phyloP scores from a whole-genome alignment of 495 filamentous ascomycete species.

The Penicillium robsamsonii region DNA sequence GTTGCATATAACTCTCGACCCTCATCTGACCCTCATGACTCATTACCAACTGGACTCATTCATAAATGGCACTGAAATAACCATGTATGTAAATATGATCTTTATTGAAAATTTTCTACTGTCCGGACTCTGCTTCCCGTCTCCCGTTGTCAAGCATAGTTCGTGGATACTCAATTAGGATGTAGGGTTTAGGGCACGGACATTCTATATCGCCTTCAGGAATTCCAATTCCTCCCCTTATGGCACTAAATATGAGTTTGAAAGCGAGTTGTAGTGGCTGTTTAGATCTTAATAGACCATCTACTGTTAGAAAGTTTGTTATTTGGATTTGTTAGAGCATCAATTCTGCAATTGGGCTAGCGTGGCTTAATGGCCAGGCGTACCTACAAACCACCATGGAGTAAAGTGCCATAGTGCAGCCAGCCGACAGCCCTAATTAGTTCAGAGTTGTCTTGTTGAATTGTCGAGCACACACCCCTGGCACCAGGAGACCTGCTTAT shows the following conservation, averaged over 20 bases:
- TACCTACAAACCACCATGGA: too few species aligned
- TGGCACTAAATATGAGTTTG: not conserved
- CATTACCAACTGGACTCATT: not conserved
- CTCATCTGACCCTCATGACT: constrained; percentile 6
- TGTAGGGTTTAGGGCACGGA: constrained; percentile 46
- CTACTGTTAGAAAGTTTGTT: not conserved
- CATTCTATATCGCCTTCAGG: not conserved
- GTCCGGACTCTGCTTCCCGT: not conserved
- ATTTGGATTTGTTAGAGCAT: not conserved
- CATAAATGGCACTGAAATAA: not conserved
- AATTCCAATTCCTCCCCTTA: not conserved
- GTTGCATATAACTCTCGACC: not conserved
- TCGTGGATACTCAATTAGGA: constrained; percentile 12
- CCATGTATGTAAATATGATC: not conserved
- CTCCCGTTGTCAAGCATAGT: not conserved
- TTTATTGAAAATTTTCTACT: not conserved
- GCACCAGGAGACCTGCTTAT: too few species aligned
- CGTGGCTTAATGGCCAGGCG: not conserved
- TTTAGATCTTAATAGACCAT: not conserved
- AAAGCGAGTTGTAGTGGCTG: not conserved
- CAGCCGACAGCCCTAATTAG: too few species aligned
- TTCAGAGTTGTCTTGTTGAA: too few species aligned
- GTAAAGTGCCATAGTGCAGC: too few species aligned
- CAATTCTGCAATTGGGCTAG: not conserved
- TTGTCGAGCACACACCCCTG: too few species aligned